phyloP scores from a whole-genome alignment of 2,329 filamentous ascomycete genomes.

The Scedosporium minutisporum region DNA sequence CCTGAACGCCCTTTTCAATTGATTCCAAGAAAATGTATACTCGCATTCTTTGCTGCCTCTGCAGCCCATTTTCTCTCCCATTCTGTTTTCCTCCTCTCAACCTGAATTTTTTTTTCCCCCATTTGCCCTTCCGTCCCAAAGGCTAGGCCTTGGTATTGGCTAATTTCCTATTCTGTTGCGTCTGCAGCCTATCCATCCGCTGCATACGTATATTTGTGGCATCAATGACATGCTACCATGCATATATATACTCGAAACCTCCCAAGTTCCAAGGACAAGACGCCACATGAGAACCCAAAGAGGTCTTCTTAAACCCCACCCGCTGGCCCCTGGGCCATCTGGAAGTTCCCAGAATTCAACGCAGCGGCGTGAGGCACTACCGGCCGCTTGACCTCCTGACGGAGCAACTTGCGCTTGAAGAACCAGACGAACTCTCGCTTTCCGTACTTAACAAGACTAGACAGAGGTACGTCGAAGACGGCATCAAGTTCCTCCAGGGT shows the following conservation, averaged over 20 bases:
- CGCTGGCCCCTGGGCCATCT: neutral
- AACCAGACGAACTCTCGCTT: slow-evolving; percentile 4
- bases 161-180: no score
- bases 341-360: neutral
- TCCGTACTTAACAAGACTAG: neutral
- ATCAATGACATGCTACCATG: neutral
- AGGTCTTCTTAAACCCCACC: neutral
- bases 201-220: neutral
- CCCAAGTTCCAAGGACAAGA: neutral
- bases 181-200: neutral
- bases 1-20: neutral
- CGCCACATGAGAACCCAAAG: neutral
- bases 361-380: neutral
- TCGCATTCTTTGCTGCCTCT: neutral
- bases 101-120: neutral
- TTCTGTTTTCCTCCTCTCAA: neutral
- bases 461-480: slow-evolving; percentile 17
- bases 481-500: slow-evolving; percentile 33
- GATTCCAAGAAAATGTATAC: neutral
- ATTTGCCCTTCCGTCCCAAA: no score
- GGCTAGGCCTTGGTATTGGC: no score
- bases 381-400: slow-evolving; percentile 3
- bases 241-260: neutral
- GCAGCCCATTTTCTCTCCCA: neutral
- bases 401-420: neutral